These are phyloP conservation scores for Crepidotus variabilis DNA, from an alignment of 768 basidiomycete species.

Conservation along the genomic window DNA sequence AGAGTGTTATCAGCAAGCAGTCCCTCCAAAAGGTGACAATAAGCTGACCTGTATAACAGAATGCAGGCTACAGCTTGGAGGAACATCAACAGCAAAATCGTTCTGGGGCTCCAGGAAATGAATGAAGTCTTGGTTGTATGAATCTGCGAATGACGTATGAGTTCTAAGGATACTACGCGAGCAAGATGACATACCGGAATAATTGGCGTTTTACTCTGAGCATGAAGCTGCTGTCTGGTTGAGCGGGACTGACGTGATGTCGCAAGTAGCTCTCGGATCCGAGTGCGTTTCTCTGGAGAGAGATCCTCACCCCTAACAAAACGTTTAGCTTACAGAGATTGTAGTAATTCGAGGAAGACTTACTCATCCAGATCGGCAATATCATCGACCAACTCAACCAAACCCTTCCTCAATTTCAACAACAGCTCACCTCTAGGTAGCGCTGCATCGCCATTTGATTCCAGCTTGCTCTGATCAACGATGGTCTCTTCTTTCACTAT, in stretches of 20 bases:
- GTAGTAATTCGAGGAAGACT: conserved; percentile 9
- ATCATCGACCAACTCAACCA: conserved; percentile 52
- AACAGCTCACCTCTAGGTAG: conserved; percentile 50
- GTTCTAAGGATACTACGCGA: not conserved
- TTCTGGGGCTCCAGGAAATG: conserved; percentile 13
- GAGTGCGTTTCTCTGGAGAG: conserved; percentile 32
- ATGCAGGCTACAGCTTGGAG: conserved; percentile 44
- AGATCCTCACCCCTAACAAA: conserved; percentile 8
- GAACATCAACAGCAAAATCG: conserved; percentile 18
- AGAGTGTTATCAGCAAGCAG: conserved; percentile 9
- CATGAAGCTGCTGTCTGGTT: conserved; percentile 43
- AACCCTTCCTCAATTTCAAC: conserved; percentile 51
- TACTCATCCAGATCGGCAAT: conserved; percentile 60
- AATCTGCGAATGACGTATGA: not conserved
- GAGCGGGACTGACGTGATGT: conserved; percentile 50
- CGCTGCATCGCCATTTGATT: conserved; percentile 11
- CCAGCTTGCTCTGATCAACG: conserved; percentile 15
- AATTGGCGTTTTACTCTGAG: conserved; percentile 36
- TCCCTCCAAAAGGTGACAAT: not conserved
- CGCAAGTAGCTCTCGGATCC: conserved; percentile 47
- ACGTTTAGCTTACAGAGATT: not conserved
- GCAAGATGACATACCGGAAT: conserved; percentile 6
- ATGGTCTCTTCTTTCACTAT: conserved; percentile 17
- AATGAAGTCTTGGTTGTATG: not conserved
- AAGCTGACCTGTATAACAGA: conserved; percentile 56